Base-by-base conservation (phyloP, 2,329 filamentous ascomycete genomes). In the Byssothecium circinans region DNA sequence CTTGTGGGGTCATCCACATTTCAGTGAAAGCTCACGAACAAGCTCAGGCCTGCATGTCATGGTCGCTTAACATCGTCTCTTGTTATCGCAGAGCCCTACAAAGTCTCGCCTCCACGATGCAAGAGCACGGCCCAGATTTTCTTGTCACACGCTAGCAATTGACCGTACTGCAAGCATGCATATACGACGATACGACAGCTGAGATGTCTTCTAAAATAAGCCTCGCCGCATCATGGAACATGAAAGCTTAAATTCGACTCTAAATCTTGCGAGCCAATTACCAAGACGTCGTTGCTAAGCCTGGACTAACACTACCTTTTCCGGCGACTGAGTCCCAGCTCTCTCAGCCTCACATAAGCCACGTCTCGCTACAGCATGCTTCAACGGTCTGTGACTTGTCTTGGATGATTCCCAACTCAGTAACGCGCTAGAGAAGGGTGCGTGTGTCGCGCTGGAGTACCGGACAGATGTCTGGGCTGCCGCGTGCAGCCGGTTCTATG, bases 241-340 rank as follows among this genome's bases (percentile, higher is more conserved):
- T 29, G n/a, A 32, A 25, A 41, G 35, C 41, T 49, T 44, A 22
- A 25, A 17, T 32, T 17, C 15, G 18, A 49, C 35, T 34, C 40
- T 49, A 19, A 40, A 30, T 11, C 12, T 23, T 11, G 8, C 8
- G 3, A 17, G n/a, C 41, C 41, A 49, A 41, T 44, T 0, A n/a
- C 11, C 5, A 17, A n/a, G 14, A 11, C 22, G 10, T 14, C 8
- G 20, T 23, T 43, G 27, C 14, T 36, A 35, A 37, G 34, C 30
- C 35, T 36, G 12, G n/a, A 27, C 37, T 25, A 14, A 35, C 14
- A 1, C 11, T 43, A 17, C 41, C 29, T 10, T 20, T 35, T 36
- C 14, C 36, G 46, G 27, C 22, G 15, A 34, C 6, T 15, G 4
- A 11, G 29, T 7, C 29, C n/a, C 7, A 29, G 30, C 14, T 36